Conservation (phyloP, 768 basidiomycete species). For the Suillus variegatus region DNA sequence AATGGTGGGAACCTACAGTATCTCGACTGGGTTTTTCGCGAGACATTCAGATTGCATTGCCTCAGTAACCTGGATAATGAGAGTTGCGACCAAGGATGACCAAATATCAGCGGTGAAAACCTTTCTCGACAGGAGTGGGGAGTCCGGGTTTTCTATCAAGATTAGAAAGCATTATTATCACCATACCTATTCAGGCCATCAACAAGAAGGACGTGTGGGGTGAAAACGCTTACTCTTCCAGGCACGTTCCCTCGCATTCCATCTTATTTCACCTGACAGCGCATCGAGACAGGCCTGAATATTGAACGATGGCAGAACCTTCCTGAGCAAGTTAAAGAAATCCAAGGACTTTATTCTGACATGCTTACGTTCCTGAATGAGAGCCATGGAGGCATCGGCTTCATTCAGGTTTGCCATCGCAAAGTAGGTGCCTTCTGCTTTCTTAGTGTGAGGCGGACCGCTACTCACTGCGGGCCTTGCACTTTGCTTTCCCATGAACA, state of each 20-base stretch:
- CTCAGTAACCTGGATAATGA: slow-evolving; percentile 61
- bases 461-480: slow-evolving; percentile 16
- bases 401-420: slow-evolving; percentile 59
- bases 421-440: slow-evolving; percentile 43
- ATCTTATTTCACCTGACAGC: slow-evolving; percentile 24
- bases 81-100: slow-evolving; percentile 49
- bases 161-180: slow-evolving; percentile 52
- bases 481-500: slow-evolving; percentile 12
- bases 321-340: slow-evolving; percentile 36
- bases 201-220: slow-evolving; percentile 66
- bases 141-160: slow-evolving; percentile 33
- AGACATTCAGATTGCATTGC: slow-evolving; percentile 54
- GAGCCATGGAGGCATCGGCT: slow-evolving; percentile 62
- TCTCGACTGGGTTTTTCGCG: slow-evolving; percentile 63
- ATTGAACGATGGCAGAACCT: slow-evolving; percentile 55
- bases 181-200: slow-evolving; percentile 59
- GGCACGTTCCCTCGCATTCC: slow-evolving; percentile 36
- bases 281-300: slow-evolving; percentile 44
- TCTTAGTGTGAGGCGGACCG: slow-evolving; percentile 11
- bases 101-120: slow-evolving; percentile 49
- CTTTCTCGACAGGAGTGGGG: slow-evolving; percentile 34
- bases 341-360: slow-evolving; percentile 55
- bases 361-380: slow-evolving; percentile 58
- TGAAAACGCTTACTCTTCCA: slow-evolving; percentile 61
- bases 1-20: slow-evolving; percentile 46